Conservation (phyloP, 352 stramenopile species). For the Phytophthora macrochlamydospora region DNA sequence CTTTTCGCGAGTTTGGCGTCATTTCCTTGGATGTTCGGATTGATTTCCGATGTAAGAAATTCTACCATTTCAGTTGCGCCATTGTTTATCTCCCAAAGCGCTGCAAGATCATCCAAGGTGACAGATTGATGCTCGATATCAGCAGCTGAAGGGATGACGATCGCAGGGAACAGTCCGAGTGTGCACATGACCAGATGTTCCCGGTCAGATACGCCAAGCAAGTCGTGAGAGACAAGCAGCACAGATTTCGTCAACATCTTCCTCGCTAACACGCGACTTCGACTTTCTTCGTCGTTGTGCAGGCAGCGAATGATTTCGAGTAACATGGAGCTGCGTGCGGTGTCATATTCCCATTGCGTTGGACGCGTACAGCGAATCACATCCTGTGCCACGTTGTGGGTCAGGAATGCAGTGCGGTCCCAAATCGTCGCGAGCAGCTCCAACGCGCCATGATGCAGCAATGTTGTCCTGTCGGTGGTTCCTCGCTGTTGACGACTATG, state of each 20-base stretch:
- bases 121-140: constrained; percentile 1
- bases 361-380: constrained; percentile 57
- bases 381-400: constrained; percentile 44
- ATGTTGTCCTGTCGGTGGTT: not conserved
- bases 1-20: constrained; percentile 7
- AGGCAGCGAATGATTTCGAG: constrained; percentile 49
- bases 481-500: constrained; percentile 39
- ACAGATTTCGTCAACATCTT: constrained; percentile 24
- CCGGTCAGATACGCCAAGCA: constrained; percentile 35
- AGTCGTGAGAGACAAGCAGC: constrained; percentile 32
- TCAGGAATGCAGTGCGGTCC: constrained; percentile 51
- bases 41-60: constrained; percentile 11
- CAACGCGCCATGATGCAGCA: constrained; percentile 35
- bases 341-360: constrained; percentile 39
- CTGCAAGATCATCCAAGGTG: constrained; percentile 21
- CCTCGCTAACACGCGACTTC: constrained; percentile 21
- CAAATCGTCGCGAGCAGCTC: constrained; percentile 54
- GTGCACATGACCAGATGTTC: constrained; percentile 58
- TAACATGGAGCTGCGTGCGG: constrained; percentile 50
- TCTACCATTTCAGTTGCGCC: constrained; percentile 10
- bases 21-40: constrained; percentile 2
- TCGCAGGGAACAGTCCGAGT: constrained; percentile 37
- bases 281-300: constrained; percentile 13
- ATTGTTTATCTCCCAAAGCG: constrained; percentile 14
- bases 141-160: constrained; percentile 15